Percentiles rank a stretch among this genome's conserved stretches.
phyloP scores from a whole-genome alignment of 2,329 filamentous ascomycete genomes.

The Fonsecaea erecta region DNA sequence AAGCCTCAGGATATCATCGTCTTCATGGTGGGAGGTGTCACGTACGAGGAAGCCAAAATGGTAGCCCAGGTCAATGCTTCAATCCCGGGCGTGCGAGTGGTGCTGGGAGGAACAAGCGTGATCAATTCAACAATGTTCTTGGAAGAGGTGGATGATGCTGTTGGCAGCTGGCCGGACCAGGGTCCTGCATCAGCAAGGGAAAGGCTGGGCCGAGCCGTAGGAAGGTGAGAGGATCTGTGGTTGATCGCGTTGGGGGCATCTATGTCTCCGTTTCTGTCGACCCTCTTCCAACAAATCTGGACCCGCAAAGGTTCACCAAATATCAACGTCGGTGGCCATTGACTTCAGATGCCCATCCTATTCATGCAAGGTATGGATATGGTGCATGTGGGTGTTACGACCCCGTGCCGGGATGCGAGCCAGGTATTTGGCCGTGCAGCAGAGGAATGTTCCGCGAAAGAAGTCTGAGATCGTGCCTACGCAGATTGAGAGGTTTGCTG shows the following conservation, averaged over 20 bases:
- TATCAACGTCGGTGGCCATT: background rate
- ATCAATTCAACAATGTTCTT: constrained; percentile 88
- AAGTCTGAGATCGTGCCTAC: background rate
- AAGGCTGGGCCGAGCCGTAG: constrained; percentile 57
- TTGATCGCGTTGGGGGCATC: background rate
- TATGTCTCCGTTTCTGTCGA: background rate
- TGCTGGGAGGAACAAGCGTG: constrained; percentile 84
- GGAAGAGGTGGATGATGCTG: constrained; percentile 88
- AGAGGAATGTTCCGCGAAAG: background rate
- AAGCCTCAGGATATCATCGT: constrained; percentile 96
- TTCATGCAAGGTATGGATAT: background rate
- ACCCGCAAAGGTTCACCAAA: background rate
- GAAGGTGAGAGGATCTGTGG: constrained; percentile 24
- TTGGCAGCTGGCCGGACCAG: constrained; percentile 80
- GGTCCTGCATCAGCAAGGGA: constrained; percentile 64
- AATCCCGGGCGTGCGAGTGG: constrained; percentile 83
- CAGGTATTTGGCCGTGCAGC: background rate
- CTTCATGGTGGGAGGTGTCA: constrained; percentile 91
- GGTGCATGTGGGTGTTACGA: background rate
- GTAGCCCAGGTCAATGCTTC: constrained; percentile 93
- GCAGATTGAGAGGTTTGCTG: background rate
- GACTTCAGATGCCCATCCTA: background rate
- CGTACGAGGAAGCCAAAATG: constrained; percentile 96
- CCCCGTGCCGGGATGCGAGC: background rate
- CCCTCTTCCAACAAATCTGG: background rate